Base-by-base conservation (phyloP, 2,329 filamentous ascomycete species). In the Apiospora arundinis region DNA sequence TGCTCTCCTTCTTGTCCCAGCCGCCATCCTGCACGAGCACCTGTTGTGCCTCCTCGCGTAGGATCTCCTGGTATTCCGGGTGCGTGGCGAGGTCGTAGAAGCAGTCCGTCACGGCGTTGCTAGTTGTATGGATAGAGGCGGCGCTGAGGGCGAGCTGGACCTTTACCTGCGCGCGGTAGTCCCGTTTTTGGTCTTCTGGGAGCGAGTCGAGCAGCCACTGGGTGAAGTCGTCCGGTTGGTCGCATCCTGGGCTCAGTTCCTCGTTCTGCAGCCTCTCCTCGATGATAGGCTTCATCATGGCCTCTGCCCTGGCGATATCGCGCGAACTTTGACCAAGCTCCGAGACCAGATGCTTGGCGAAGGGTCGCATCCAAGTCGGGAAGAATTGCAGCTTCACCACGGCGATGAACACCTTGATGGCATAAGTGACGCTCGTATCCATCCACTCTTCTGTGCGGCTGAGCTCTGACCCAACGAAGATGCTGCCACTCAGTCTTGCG, bases 361-460 rank as follows among this genome's bases (percentile, higher is more conserved):
- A 65, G 0, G 86, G 85, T 1, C 86, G 84, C 72, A 85, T 79
- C 85, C 85, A 87, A 14, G 81, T 81, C 1, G 86, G 86, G 71
- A 87, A 86, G 74, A 87, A 83, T 72, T 87, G 85, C 49, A 91
- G 81, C 74, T 86, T 83, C 70, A 86, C 76, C 67, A 85, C 80
- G 66, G 84, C 82, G 75, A 84, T 78, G 77, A 89, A 84, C 72
- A 86, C 82, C 72, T 87, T 82, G 28, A 86, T 78, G 68, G 86
- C 84, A 75, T 86, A 88, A 77, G 86, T 83, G 78, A 87, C 81
- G 78, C 82, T 83, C 25, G 85, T 85, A 67, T 85, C 80, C 80
- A 89, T 84, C 88, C 88, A 90, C 71, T 84, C 81, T 74, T 88
- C 84, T 52, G 85, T 80, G 23, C 87, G 86, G 74, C 84, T 87